These are phyloP conservation scores for Lasiodiplodia sp. DNA, from an alignment of 2,329 filamentous ascomycete species.

Conservation along the genomic window DNA sequence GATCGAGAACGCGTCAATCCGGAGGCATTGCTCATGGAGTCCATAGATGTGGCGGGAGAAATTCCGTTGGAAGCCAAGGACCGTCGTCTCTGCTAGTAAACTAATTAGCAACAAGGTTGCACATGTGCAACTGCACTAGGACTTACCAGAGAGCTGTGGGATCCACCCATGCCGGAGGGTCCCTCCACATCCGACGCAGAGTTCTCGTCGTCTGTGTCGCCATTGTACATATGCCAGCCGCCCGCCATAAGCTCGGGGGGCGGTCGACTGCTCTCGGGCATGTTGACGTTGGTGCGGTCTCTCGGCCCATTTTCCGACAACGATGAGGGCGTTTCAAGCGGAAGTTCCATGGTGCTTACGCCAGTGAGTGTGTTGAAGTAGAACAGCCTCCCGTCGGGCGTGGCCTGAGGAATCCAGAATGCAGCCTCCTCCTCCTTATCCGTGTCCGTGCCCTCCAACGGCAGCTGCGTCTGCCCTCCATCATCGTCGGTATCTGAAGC, in stretches of 20 bases:
- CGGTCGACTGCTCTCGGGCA: slow-evolving; percentile 88
- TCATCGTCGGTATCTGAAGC: slow-evolving; percentile 60
- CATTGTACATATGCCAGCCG: slow-evolving; percentile 66
- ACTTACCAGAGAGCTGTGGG: slow-evolving; percentile 73
- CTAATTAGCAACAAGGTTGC: slow-evolving; percentile 36
- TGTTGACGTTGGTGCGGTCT: slow-evolving; percentile 85
- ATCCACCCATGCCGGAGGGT: slow-evolving; percentile 73
- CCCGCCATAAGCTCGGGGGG: slow-evolving; percentile 91
- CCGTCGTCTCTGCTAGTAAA: slow-evolving; percentile 61
- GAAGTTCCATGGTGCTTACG: slow-evolving; percentile 92
- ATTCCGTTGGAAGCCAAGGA: slow-evolving; percentile 73
- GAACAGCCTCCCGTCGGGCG: slow-evolving; percentile 88
- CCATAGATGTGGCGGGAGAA: slow-evolving; percentile 89
- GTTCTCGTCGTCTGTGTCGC: slow-evolving; percentile 87
- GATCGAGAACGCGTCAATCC: slow-evolving; percentile 64
- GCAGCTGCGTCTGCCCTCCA: slow-evolving; percentile 59
- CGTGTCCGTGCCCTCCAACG: slow-evolving; percentile 71
- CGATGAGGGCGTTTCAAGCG: slow-evolving; percentile 86
- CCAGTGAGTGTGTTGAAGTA: slow-evolving; percentile 99
- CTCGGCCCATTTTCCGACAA: slow-evolving; percentile 82
- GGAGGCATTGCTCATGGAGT: slow-evolving; percentile 74
- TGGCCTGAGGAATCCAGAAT: slow-evolving; percentile 98
- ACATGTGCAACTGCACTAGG: slow-evolving; percentile 36
- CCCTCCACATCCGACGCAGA: slow-evolving; percentile 86
- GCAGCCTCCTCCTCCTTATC: slow-evolving; percentile 84